Evolutionary conservation across 768 basidiomycete species (phyloP), one percentile per base, ranked within the genome.

Genomic region (Russula brevipes): DNA sequence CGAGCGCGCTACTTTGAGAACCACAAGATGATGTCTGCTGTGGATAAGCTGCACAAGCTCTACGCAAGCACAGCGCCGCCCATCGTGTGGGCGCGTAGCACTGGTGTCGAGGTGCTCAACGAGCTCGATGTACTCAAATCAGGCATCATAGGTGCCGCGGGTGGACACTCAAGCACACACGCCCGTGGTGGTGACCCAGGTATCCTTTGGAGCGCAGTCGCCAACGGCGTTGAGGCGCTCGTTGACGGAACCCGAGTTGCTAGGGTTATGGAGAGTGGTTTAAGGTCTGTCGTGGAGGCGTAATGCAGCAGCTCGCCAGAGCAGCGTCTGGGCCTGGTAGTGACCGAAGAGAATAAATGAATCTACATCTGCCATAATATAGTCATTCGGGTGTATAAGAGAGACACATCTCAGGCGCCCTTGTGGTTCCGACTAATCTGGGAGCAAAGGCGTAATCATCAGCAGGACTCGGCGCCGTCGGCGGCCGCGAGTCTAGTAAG

Each of bases 41-140:
- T 90, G 54, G 95, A 99, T 76, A 94, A 94, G 70, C 79, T 98
- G 41, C 89, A 95, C 76, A 91, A 91, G 69, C 70, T 98, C 17
- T 98, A 95, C 72, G 77, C 86, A 1, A 82, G 82, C 4, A 83
- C 86, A 47, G 75, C 77, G 39, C 81, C 79, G 31, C 85, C 87
- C 2, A 70, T 94, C 14, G 94, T 97, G 17, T 94, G 91, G 91
- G 86, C 85, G 3, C 84, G 96, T 57, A 89, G 89, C 0, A 82
- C 87, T 16, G 97, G 97, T 1, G 72, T 98, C 19, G 96, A 98
- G 69, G 85, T 97, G 11, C 68, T 98, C 49, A 97, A 98, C 70
- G 94, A 98, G 74, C 75, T 97, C 16, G 87, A 89, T 61, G 77
- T 84, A 0, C 67, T 98, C 64, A 98, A 98, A 76, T 82, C 83